Conservation (phyloP, 106 monocot genomes). For the Phalaenopsis equestris region DNA sequence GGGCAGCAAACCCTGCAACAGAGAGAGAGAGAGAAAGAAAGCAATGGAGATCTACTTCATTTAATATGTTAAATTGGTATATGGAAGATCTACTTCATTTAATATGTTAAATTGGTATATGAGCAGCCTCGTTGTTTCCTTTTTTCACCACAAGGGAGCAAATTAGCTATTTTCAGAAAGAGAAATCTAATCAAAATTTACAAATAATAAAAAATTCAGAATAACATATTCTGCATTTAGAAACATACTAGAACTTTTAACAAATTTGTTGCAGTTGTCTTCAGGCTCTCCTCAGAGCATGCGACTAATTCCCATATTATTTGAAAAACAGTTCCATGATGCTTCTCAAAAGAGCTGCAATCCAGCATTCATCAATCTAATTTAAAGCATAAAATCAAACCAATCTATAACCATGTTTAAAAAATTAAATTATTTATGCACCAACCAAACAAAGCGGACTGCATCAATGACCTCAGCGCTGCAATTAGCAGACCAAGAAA, state of each 20-base stretch:
- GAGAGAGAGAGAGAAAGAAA: background rate
- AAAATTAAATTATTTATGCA: constrained; percentile 5
- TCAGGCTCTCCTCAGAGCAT: constrained; percentile 64
- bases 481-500: constrained; percentile 40
- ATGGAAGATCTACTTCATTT: background rate
- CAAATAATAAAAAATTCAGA: background rate
- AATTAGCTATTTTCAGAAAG: background rate
- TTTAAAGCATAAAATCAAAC: background rate
- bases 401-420: background rate
- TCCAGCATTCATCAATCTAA: constrained; percentile 7
- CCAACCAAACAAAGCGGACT: constrained; percentile 87
- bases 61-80: constrained; percentile 1
- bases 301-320: constrained; percentile 99
- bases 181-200: background rate
- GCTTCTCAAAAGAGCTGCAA: constrained; percentile 75
- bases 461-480: constrained; percentile 67
- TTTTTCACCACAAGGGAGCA: background rate
- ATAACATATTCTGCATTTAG: background rate
- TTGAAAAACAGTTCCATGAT: constrained; percentile 76
- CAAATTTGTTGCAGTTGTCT: constrained; percentile 78
- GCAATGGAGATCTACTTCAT: background rate
- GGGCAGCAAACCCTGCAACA: too few species aligned
- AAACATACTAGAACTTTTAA: constrained; percentile 80
- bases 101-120: constrained; percentile 1
- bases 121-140: background rate